Conservation (phyloP, 2,329 filamentous ascomycete genomes). For the Beauveria australis region DNA sequence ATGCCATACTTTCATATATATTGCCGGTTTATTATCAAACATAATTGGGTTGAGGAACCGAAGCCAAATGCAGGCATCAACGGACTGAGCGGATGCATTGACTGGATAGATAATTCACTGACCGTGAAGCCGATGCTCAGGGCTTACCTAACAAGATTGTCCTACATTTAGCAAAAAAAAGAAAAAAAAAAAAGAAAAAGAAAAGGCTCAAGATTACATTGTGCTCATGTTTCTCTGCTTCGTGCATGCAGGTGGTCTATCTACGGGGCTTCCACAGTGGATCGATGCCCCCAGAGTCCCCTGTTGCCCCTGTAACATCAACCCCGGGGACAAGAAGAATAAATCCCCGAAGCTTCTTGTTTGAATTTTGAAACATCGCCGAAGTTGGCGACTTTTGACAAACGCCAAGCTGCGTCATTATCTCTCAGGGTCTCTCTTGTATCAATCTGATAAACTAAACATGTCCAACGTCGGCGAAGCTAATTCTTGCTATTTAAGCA, state of each 20-base stretch:
- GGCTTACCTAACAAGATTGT: no score
- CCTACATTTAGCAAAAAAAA: no score
- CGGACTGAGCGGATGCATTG: not conserved
- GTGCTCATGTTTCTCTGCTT: no score
- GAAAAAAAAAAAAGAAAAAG: no score
- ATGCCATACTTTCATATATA: no score
- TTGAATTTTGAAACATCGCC: not conserved
- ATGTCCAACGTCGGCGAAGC: not conserved
- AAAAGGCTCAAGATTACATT: no score
- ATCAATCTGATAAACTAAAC: no score
- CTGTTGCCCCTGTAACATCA: not conserved
- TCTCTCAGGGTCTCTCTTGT: no score
- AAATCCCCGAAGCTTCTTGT: not conserved
- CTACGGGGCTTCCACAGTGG: not conserved
- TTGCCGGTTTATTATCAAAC: no score
- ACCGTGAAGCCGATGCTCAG: no score
- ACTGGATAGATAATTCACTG: not conserved
- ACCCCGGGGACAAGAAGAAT: not conserved
- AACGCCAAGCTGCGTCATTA: not conserved
- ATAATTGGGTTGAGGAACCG: no score
- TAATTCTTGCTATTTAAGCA: not conserved
- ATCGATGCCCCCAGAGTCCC: not conserved
- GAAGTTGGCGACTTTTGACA: not conserved
- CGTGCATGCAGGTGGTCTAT: no score
- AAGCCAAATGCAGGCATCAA: not conserved